phyloP scores from a whole-genome alignment of 2,329 filamentous ascomycete species.

The Atkinsonella hypoxylon region DNA sequence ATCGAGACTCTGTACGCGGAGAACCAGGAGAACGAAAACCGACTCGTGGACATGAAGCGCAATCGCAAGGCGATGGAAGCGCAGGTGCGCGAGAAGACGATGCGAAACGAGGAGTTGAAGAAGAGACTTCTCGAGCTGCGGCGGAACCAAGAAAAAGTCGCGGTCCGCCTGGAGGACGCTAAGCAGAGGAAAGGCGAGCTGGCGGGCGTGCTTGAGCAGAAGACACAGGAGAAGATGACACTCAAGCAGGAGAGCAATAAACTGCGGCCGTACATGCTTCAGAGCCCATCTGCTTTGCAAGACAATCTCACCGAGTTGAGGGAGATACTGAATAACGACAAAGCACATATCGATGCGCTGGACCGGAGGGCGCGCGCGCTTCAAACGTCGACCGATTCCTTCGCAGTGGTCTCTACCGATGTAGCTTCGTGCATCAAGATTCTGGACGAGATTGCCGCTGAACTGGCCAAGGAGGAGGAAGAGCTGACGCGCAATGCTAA shows the following conservation, averaged over 20 bases:
- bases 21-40: constrained; percentile 76
- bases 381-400: constrained; percentile 85
- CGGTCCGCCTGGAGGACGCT: constrained; percentile 69
- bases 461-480: constrained; percentile 83
- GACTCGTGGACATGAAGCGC: constrained; percentile 67
- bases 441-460: constrained; percentile 74
- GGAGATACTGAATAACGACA: constrained; percentile 65
- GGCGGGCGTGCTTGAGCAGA: constrained; percentile 59
- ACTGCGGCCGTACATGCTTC: constrained; percentile 79
- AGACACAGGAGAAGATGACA: constrained; percentile 55
- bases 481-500: constrained; percentile 68
- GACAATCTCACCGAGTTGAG: constrained; percentile 70
- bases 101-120: constrained; percentile 79
- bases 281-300: constrained; percentile 76
- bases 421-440: constrained; percentile 81
- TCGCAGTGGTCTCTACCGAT: constrained; percentile 71
- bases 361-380: constrained; percentile 81
- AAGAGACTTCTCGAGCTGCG: constrained; percentile 68
- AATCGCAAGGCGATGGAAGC: constrained; percentile 72
- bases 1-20: constrained; percentile 78
- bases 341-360: constrained; percentile 72
- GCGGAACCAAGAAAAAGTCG: constrained; percentile 71
- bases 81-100: constrained; percentile 72
- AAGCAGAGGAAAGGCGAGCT: constrained; percentile 70
- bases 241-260: constrained; percentile 79